Evolutionary conservation across 352 stramenopile species (phyloP).

Genomic region (Pythium insidiosum): DNA sequence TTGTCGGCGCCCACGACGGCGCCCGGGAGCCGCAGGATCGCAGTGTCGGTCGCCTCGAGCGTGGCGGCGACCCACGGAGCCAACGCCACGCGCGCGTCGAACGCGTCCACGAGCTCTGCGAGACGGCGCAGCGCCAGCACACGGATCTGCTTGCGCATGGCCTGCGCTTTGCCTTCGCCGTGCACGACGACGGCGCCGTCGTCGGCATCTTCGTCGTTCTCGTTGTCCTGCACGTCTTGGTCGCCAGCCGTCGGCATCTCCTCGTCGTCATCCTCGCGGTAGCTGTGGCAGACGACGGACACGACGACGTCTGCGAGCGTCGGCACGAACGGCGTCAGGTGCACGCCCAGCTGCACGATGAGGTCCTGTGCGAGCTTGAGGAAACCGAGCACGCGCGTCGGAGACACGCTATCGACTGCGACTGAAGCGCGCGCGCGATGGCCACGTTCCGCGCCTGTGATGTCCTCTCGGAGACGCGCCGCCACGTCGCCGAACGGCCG

Average conservation of each 20-base stretch:
- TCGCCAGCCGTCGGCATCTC: conserved; percentile 13
- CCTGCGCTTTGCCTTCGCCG: conserved; percentile 8
- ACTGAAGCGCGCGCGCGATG: no score
- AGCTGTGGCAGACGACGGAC: conserved; percentile 57
- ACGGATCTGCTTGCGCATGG: conserved; percentile 76
- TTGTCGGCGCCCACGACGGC: conserved; percentile 69
- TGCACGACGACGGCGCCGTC: conserved; percentile 4
- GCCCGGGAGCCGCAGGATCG: conserved; percentile 60
- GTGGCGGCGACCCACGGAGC: conserved; percentile 48
- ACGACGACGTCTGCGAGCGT: conserved; percentile 68
- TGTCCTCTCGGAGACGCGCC: conserved; percentile 3
- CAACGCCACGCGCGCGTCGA: conserved; percentile 60
- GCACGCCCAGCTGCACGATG: conserved; percentile 79
- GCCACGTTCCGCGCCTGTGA: background rate
- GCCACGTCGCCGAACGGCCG: conserved; percentile 77
- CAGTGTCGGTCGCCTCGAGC: conserved; percentile 35
- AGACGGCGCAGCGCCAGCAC: conserved; percentile 71
- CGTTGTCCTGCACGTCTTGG: conserved; percentile 14
- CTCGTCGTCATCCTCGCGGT: conserved; percentile 17
- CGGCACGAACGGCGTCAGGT: conserved; percentile 75
- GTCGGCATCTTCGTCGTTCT: conserved; percentile 15
- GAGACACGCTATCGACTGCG: conserved; percentile 49
- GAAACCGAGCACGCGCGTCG: conserved; percentile 81
- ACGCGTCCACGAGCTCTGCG: conserved; percentile 71
- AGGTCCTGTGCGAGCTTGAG: conserved; percentile 87